Conservation (phyloP, 2,329 filamentous ascomycete genomes). For the Arthrobotrys pseudoclavata region DNA sequence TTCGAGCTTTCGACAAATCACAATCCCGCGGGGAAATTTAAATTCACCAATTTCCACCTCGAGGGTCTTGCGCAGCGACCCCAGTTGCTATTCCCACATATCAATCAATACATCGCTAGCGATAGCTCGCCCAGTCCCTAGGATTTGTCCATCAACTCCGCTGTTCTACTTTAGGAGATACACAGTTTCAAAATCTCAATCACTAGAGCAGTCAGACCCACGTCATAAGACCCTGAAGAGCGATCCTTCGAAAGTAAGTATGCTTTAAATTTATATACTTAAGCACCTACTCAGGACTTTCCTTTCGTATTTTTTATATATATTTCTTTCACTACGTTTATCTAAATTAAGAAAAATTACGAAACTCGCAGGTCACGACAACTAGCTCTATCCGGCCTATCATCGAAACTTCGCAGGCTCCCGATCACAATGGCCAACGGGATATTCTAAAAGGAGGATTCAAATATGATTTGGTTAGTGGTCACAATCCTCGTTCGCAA, state of each 20-base stretch:
- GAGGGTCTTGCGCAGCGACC: too few relatives aligned
- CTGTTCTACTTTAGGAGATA: neutral
- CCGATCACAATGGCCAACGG: neutral
- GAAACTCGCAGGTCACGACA: constrained; percentile 48
- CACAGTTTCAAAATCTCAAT: neutral
- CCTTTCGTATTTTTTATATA: too few relatives aligned
- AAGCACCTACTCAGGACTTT: too few relatives aligned
- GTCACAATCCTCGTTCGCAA: neutral
- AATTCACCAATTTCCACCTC: too few relatives aligned
- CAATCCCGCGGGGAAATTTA: neutral
- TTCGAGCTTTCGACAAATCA: neutral
- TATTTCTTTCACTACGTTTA: neutral
- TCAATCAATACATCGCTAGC: too few relatives aligned
- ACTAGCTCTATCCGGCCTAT: constrained; percentile 60
- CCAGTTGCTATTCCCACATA: neutral
- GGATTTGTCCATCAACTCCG: too few relatives aligned
- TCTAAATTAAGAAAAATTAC: neutral
- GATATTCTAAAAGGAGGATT: constrained; percentile 69
- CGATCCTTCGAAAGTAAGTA: constrained; percentile 39
- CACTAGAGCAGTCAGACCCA: neutral
- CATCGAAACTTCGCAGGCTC: constrained; percentile 42
- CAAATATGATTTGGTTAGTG: constrained; percentile 72
- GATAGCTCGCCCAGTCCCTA: too few relatives aligned
- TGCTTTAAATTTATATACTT: too few relatives aligned
- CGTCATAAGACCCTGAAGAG: constrained; percentile 51